Base-by-base conservation (phyloP, 768 basidiomycete species). In the Strobilomyces confusus region DNA sequence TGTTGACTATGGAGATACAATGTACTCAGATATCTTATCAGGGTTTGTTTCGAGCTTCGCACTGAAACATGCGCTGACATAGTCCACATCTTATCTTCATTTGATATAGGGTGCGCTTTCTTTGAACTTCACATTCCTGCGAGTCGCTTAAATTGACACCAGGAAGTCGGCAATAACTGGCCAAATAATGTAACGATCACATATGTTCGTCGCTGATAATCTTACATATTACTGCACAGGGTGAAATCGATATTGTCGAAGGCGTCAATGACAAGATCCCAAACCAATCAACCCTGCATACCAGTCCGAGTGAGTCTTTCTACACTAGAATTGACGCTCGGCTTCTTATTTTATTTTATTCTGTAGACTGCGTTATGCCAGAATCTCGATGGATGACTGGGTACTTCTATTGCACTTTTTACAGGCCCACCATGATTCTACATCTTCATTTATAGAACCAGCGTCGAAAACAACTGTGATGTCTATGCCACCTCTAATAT, bases 161-260 rank as follows among this genome's bases (percentile, higher is more conserved):
- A 70, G 69, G 65, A 70, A 52, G 60, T 63, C 8, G 65, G 69
- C 43, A 22, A 7, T 29, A 20, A 60, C 45, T 69, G 69, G 68
- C 66, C 66, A 20, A 55, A 61, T 26, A 23, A 51, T 12, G 67
- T 65, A 37, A 22, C 57, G n/a, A 1, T 3, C 13, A 13, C 33
- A 26, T 40, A n/a, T 29, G 9, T 2, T 11, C 5, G 5, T 34
- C 1, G 30, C 33, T 9, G 6, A 9, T 22, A 13, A 2, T 22
- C 33, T 38, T 13, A 55, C n/a, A 3, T 0, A 11, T 32, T 29
- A 22, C 17, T 13, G 0, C 29, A 29, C 42, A 70, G 68, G 67
- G 69, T 1, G 68, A 69, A 54, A 56, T 69, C 3, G 70, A 71
- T 53, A 70, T 71, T 13, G 15, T 72, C 2, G 70, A 72, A 37